Conservation (phyloP, 352 stramenopile species). For the Globisporangium heterothallicum region DNA sequence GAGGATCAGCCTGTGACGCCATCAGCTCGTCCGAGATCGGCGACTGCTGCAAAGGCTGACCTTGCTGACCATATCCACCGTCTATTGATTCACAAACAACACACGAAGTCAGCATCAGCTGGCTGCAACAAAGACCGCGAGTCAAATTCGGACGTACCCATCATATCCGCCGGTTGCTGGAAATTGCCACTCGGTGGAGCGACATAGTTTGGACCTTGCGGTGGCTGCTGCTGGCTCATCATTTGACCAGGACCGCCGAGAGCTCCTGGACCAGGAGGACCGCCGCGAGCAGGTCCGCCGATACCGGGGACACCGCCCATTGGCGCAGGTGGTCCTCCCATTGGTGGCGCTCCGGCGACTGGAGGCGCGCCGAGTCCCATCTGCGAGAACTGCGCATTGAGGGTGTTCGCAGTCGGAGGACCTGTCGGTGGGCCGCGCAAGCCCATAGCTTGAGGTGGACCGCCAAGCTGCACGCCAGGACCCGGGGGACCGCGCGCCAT, state of each 20-base stretch:
- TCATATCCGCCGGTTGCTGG: conserved; percentile 73
- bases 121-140: neutral
- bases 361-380: conserved; percentile 56
- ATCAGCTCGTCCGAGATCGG: conserved; percentile 65
- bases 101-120: conserved; percentile 2
- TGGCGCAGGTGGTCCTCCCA: conserved; percentile 28
- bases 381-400: conserved; percentile 59
- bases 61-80: conserved; percentile 42
- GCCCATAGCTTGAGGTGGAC: conserved; percentile 14
- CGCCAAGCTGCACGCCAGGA: conserved; percentile 9
- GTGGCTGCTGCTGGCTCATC: conserved; percentile 23
- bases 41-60: conserved; percentile 42
- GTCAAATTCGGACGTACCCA: conserved; percentile 35
- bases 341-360: conserved; percentile 13
- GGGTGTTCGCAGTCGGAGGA: conserved; percentile 19
- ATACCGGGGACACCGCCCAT: conserved; percentile 14
- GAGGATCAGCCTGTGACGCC: conserved; percentile 64
- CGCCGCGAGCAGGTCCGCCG: conserved; percentile 5
- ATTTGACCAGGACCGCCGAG: conserved; percentile 7
- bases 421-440: conserved; percentile 11
- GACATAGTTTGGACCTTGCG: conserved; percentile 19
- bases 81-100: conserved; percentile 22
- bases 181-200: conserved; percentile 70
- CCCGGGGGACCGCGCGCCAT: conserved; percentile 17
- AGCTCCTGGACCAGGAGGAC: conserved; percentile 13